These are phyloP conservation scores for Thalassiosira exigua DNA, from an alignment of 352 stramenopile genomes.

Conservation along the genomic window DNA sequence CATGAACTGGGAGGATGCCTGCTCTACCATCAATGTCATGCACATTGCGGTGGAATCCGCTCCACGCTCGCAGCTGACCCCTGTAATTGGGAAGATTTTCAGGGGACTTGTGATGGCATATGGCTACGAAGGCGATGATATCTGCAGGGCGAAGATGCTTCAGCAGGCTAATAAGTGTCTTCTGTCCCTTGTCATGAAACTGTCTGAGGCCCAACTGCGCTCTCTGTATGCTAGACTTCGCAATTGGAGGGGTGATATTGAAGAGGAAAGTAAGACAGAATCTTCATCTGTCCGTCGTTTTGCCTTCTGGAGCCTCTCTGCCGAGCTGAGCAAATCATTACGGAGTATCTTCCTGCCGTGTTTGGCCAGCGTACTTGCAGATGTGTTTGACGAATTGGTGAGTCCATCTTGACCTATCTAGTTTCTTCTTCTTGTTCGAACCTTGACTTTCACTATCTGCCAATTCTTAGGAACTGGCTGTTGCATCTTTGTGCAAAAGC, in stretches of 20 bases:
- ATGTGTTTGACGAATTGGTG: conserved; percentile 80
- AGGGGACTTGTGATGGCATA: conserved; percentile 65
- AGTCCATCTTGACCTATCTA: too few relatives aligned
- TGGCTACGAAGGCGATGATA: conserved; percentile 52
- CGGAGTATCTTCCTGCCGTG: conserved; percentile 83
- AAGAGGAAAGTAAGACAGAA: conserved; percentile 34
- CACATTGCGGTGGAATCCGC: conserved; percentile 64
- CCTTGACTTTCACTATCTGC: too few relatives aligned
- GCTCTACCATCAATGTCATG: conserved; percentile 59
- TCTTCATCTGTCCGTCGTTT: conserved; percentile 33
- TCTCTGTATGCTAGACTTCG: conserved; percentile 72
- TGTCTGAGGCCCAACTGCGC: conserved; percentile 82
- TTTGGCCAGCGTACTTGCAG: conserved; percentile 68
- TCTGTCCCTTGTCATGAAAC: conserved; percentile 80
- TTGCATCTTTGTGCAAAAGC: conserved; percentile 52
- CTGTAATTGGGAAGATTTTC: conserved; percentile 67
- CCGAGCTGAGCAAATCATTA: conserved; percentile 66
- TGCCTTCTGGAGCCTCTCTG: conserved; percentile 83
- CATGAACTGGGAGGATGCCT: conserved; percentile 48
- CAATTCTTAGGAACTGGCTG: conserved; percentile 60
- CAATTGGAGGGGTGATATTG: conserved; percentile 75
- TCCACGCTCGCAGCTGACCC: conserved; percentile 55
- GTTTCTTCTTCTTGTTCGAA: neutral
- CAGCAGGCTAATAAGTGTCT: conserved; percentile 65
- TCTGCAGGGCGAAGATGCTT: conserved; percentile 40